Conservation (phyloP, 495 filamentous ascomycete genomes). For the Trichoderma asperelloides region DNA sequence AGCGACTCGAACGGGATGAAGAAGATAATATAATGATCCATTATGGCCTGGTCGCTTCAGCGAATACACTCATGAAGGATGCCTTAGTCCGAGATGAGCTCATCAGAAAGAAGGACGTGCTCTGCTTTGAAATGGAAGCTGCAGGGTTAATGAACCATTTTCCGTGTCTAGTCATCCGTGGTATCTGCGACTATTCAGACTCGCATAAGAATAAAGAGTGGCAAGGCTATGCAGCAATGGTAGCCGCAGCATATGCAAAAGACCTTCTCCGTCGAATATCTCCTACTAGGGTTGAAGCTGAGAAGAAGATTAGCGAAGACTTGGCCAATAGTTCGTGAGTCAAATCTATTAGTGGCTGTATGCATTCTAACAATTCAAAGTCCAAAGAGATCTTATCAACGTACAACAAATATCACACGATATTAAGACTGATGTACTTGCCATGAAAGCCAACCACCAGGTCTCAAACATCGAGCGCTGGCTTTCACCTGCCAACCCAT, state of each 20-base stretch:
- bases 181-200: constrained; percentile 7
- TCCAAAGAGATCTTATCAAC: no score
- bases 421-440: no score
- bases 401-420: no score
- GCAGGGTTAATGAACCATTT: background rate
- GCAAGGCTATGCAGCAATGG: constrained; percentile 5
- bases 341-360: no score
- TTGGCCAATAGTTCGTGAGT: background rate
- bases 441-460: no score
- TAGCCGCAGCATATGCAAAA: constrained; percentile 6
- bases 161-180: constrained; percentile 2
- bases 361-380: no score
- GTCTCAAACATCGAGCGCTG: no score
- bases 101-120: background rate
- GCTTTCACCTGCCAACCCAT: no score
- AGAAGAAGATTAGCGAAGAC: background rate
- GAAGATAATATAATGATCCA: background rate
- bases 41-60: background rate
- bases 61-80: background rate
- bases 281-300: background rate
- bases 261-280: background rate
- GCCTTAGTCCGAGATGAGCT: constrained; percentile 10
- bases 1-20: background rate
- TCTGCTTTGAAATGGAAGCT: background rate
- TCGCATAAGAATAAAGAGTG: background rate